Evolutionary conservation across 1,284 basidiomycete species (phyloP).

Genomic region (Apiotrichum sp.): DNA sequence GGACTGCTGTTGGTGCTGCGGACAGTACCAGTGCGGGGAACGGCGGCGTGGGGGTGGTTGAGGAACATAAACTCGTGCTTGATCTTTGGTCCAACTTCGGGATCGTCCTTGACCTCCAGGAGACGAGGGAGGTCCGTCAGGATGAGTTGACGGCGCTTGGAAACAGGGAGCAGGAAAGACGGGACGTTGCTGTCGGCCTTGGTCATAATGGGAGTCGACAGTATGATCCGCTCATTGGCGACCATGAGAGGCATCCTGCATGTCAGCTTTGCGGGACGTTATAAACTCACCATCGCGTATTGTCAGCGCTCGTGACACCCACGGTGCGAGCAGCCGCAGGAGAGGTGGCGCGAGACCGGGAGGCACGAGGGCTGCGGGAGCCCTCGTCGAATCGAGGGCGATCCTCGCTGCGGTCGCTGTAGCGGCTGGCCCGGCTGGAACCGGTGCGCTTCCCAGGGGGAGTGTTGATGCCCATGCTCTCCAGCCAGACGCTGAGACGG

Average conservation of each 20-base stretch:
- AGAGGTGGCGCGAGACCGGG: constrained; percentile 2
- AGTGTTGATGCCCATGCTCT: constrained; percentile 32
- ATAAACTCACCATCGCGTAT: constrained; percentile 22
- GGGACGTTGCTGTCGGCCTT: constrained; percentile 37
- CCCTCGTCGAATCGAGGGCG: background rate
- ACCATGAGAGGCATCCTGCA: constrained; percentile 28
- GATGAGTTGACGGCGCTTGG: constrained; percentile 49
- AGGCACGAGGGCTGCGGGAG: constrained; percentile 1
- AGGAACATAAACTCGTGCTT: constrained; percentile 20
- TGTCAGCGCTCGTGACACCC: constrained; percentile 10
- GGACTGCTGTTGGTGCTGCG: background rate
- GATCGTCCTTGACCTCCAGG: constrained; percentile 51
- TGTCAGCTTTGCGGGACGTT: background rate
- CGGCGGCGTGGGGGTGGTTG: constrained; percentile 6
- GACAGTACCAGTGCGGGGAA: background rate
- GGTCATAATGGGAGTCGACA: constrained; percentile 41
- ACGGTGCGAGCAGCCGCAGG: constrained; percentile 3
- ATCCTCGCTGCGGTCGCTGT: constrained; percentile 11
- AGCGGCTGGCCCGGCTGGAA: constrained; percentile 10
- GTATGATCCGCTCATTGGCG: constrained; percentile 44
- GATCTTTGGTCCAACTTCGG: constrained; percentile 11
- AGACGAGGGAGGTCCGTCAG: constrained; percentile 53
- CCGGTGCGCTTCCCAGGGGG: constrained; percentile 1
- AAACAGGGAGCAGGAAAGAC: constrained; percentile 40
- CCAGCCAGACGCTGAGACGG: constrained; percentile 30